Evolutionary conservation across 257 asterid species (phyloP).

Genomic region (Mentha longifolia): DNA sequence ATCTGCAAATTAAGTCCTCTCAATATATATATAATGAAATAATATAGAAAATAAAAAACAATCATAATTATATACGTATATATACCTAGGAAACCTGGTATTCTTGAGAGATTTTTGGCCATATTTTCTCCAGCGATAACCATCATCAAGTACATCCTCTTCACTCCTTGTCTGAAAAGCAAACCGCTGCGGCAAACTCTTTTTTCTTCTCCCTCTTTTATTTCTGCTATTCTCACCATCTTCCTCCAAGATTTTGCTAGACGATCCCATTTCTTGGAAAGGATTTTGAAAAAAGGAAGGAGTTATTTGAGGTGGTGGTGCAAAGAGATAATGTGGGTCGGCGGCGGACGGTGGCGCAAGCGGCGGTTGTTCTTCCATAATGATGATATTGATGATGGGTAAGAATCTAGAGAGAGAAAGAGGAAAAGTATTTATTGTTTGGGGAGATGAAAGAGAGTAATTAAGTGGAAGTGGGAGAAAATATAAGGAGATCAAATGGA

Average conservation of each 20-base stretch:
- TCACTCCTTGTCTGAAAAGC: conserved; percentile 55
- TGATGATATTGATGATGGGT: neutral
- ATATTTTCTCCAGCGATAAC: conserved; percentile 60
- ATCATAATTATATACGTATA: too few relatives aligned
- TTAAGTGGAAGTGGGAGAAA: neutral
- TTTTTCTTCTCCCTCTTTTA: conserved; percentile 23
- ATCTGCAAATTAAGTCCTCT: neutral
- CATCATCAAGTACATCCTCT: conserved; percentile 63
- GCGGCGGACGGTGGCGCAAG: conserved; percentile 7
- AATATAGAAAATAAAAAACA: neutral
- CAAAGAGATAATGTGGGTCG: neutral
- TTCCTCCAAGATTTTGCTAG: neutral
- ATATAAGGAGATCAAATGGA: neutral
- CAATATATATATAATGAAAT: neutral
- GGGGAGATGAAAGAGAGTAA: neutral
- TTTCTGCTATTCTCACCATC: conserved; percentile 23
- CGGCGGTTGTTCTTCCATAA: conserved; percentile 40
- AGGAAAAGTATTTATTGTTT: neutral
- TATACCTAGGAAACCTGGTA: conserved; percentile 52
- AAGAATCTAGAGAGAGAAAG: conserved; percentile 28
- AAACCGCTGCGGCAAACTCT: conserved; percentile 34
- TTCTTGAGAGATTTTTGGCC: conserved; percentile 59
- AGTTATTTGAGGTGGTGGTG: too few relatives aligned
- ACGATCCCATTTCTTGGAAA: conserved; percentile 25
- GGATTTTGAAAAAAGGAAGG: conserved; percentile 12